A percentile compares a stretch with the other conserved stretches of the same genome.
phyloP scores from a whole-genome alignment of 1,284 basidiomycete genomes.

The Neolentinus lepideus region DNA sequence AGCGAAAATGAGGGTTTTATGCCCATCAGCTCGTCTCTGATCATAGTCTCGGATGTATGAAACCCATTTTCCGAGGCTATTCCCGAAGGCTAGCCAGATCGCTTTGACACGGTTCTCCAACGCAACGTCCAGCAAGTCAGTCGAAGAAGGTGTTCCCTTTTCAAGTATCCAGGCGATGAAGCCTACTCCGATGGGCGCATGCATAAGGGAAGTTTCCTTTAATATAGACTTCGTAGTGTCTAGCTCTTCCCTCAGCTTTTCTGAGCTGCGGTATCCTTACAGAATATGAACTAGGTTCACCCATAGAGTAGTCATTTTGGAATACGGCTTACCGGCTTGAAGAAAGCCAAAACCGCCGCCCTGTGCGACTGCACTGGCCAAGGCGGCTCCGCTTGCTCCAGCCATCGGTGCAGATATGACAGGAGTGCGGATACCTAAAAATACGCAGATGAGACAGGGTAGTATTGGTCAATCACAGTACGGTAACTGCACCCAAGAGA shows the following conservation, averaged over 20 bases:
- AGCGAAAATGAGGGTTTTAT: conserved; percentile 52
- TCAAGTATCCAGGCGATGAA: conserved; percentile 70
- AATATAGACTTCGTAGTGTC: conserved; percentile 35
- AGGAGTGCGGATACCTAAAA: conserved; percentile 45
- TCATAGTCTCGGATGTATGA: conserved; percentile 48
- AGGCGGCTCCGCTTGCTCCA: conserved; percentile 48
- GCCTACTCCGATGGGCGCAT: conserved; percentile 58
- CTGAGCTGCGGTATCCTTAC: conserved; percentile 37
- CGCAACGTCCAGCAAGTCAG: conserved; percentile 37
- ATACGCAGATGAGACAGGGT: not conserved
- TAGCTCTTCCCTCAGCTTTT: conserved; percentile 41
- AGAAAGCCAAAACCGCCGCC: conserved; percentile 71
- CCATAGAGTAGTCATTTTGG: not conserved
- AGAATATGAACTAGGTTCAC: conserved; percentile 2
- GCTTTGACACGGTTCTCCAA: conserved; percentile 53
- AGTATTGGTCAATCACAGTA: conserved; percentile 3
- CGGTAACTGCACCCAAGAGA: conserved; percentile 19
- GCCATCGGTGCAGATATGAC: conserved; percentile 65
- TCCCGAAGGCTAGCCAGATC: conserved; percentile 70
- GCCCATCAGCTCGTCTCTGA: conserved; percentile 23
- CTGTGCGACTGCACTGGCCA: conserved; percentile 55
- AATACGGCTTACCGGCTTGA: conserved; percentile 35
- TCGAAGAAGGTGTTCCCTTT: conserved; percentile 30
- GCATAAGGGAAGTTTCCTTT: conserved; percentile 20
- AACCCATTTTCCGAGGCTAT: conserved; percentile 51